phyloP scores from a whole-genome alignment of 148 eudicot genomes.

The Polygonum maritimum region DNA sequence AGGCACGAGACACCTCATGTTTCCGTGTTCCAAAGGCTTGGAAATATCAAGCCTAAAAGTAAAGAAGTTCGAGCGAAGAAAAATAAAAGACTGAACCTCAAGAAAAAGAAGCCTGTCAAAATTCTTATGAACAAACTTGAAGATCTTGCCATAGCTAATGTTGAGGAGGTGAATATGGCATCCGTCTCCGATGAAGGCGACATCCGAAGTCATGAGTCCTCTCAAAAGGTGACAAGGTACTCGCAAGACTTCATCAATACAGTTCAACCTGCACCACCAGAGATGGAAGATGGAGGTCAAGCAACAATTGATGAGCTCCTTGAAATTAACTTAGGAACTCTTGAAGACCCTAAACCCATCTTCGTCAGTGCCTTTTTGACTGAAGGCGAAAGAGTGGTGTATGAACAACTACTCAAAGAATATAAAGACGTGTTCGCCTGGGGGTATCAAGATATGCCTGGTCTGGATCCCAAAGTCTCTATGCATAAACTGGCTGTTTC shows the following conservation, averaged over 20 bases:
- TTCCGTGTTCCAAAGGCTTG: too few species aligned
- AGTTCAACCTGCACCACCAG: not conserved
- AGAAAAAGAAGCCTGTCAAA: too few species aligned
- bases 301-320: not conserved
- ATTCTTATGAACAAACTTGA: too few species aligned
- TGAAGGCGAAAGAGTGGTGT: not conserved
- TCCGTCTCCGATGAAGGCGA: too few species aligned
- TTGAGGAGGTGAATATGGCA: not conserved
- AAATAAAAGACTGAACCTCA: too few species aligned
- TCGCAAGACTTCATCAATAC: not conserved
- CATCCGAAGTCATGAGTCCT: not conserved
- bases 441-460: not conserved
- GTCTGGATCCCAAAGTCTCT: not conserved
- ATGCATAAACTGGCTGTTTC: not conserved
- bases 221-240: not conserved
- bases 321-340: too few species aligned
- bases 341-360: not conserved
- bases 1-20: too few species aligned
- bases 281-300: not conserved
- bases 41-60: too few species aligned
- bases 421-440: slow-evolving; percentile 11
- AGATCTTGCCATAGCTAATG: not conserved
- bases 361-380: not conserved
- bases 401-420: not conserved
- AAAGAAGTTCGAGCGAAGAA: too few species aligned